phyloP scores from a whole-genome alignment of 2,329 filamentous ascomycete species.

The Penicillium sp. region DNA sequence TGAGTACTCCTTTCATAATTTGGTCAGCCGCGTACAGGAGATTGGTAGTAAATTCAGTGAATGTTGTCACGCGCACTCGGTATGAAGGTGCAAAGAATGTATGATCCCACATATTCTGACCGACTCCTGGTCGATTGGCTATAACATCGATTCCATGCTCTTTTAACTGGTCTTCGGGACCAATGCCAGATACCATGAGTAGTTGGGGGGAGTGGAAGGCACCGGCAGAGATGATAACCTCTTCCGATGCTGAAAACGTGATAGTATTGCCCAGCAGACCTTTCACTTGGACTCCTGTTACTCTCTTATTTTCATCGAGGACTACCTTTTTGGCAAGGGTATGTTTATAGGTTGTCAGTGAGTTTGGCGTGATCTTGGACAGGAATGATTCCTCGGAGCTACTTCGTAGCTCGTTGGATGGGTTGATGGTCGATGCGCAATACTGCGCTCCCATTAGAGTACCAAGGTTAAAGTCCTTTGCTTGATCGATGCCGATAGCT shows the following conservation, averaged over 20 bases:
- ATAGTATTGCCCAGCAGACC: constrained; percentile 11
- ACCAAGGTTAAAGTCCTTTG: constrained; percentile 44
- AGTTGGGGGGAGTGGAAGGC: constrained; percentile 55
- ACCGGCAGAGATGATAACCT: constrained; percentile 53
- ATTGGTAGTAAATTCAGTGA: constrained; percentile 20
- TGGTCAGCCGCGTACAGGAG: constrained; percentile 14
- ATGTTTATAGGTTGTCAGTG: constrained; percentile 42
- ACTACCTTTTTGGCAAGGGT: constrained; percentile 49
- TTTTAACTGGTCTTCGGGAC: constrained; percentile 35
- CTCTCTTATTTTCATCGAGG: constrained; percentile 40
- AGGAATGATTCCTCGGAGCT: constrained; percentile 40
- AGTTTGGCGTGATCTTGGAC: constrained; percentile 21
- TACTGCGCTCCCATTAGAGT: constrained; percentile 42
- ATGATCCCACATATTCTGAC: constrained; percentile 40
- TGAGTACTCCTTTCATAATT: constrained; percentile 5
- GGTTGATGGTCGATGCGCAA: constrained; percentile 35
- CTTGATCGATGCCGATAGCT: constrained; percentile 40
- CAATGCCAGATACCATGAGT: constrained; percentile 52
- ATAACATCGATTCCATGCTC: constrained; percentile 29
- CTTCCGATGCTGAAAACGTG: constrained; percentile 49
- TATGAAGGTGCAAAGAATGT: constrained; percentile 30
- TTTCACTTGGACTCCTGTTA: constrained; percentile 42
- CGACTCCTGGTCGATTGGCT: constrained; percentile 33
- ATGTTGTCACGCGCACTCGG: constrained; percentile 27
- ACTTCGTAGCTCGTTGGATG: constrained; percentile 25